A percentile compares a stretch with the other conserved stretches of the same genome.
phyloP scores from a whole-genome alignment of 2,329 filamentous ascomycete species.

The Tolypocladium tropicale region DNA sequence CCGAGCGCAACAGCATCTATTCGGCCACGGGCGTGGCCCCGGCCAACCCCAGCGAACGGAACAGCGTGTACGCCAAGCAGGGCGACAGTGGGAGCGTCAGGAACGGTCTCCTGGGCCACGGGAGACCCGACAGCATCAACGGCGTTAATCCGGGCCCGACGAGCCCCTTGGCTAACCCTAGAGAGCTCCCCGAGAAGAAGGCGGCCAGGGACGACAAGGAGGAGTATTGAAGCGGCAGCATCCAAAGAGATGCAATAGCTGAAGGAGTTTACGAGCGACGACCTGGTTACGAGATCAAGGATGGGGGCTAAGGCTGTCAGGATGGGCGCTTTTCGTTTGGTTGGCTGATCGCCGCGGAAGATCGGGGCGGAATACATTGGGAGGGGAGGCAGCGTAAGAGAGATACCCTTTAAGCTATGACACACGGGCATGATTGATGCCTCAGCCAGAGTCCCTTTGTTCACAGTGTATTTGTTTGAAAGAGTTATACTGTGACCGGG shows the following conservation, averaged over 20 bases:
- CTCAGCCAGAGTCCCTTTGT: background rate
- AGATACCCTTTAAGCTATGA: slow-evolving; percentile 1
- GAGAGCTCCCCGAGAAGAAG: slow-evolving; percentile 30
- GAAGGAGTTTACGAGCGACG: background rate
- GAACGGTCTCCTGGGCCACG: slow-evolving; percentile 68
- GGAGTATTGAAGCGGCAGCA: background rate
- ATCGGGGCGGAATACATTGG: background rate
- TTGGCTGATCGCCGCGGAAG: background rate
- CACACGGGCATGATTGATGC: background rate
- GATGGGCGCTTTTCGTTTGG: background rate
- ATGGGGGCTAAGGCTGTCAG: background rate
- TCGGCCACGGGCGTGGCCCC: slow-evolving; percentile 60
- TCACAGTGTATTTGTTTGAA: background rate
- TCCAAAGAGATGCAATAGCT: background rate
- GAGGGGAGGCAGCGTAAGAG: background rate
- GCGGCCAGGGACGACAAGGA: slow-evolving; percentile 20
- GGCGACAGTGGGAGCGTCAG: slow-evolving; percentile 68
- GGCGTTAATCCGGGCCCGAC: slow-evolving; percentile 58
- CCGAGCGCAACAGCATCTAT: slow-evolving; percentile 73
- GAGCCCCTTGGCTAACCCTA: slow-evolving; percentile 52
- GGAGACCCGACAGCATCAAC: slow-evolving; percentile 69
- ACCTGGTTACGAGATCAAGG: background rate
- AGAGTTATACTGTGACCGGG: background rate
- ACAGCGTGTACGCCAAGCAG: slow-evolving; percentile 65
- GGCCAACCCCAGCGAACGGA: slow-evolving; percentile 62